Percentiles rank a stretch among this genome's conserved stretches.
These are phyloP conservation scores for Pseudogymnoascus pannorum DNA, from an alignment of 2,329 filamentous ascomycete species.

Conservation along the genomic window DNA sequence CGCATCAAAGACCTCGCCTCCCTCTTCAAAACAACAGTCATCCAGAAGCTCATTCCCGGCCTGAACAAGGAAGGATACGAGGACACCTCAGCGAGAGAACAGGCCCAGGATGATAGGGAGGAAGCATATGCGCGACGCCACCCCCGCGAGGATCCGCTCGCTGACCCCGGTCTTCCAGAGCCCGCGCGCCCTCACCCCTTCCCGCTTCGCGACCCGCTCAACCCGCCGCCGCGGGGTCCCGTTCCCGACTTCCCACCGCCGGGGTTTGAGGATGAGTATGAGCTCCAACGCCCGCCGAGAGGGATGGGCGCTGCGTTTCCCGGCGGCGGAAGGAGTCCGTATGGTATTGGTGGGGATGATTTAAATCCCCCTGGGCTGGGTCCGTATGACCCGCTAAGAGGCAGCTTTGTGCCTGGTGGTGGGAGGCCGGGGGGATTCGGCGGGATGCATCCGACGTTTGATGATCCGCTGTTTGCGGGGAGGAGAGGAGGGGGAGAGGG, in stretches of 20 bases:
- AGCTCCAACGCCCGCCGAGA: conserved; percentile 63
- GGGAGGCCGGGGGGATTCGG: conserved; percentile 53
- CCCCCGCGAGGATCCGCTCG: conserved; percentile 33
- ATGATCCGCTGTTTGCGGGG: conserved; percentile 76
- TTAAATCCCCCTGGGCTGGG: conserved; percentile 81
- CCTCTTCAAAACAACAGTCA: conserved; percentile 68
- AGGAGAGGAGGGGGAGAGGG: conserved; percentile 38
- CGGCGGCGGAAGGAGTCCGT: conserved; percentile 45
- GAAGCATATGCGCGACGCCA: conserved; percentile 37
- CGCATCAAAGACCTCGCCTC: conserved; percentile 63
- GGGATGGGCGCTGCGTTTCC: conserved; percentile 31
- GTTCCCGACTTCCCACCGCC: conserved; percentile 78
- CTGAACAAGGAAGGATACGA: conserved; percentile 74
- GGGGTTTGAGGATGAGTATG: conserved; percentile 87
- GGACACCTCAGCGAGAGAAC: conserved; percentile 40
- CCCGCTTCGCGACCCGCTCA: conserved; percentile 50
- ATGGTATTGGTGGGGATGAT: conserved; percentile 76
- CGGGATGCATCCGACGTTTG: conserved; percentile 95
- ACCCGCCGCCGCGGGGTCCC: conserved; percentile 50
- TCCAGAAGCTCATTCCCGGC: conserved; percentile 75
- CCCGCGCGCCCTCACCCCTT: conserved; percentile 64
- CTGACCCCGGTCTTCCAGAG: conserved; percentile 45
- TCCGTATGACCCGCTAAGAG: conserved; percentile 72
- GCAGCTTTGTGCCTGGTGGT: conserved; percentile 54
- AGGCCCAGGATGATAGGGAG: conserved; percentile 35